phyloP scores from a whole-genome alignment of 192 early-diverging fungal genomes.

The Kappamyces sp. region DNA sequence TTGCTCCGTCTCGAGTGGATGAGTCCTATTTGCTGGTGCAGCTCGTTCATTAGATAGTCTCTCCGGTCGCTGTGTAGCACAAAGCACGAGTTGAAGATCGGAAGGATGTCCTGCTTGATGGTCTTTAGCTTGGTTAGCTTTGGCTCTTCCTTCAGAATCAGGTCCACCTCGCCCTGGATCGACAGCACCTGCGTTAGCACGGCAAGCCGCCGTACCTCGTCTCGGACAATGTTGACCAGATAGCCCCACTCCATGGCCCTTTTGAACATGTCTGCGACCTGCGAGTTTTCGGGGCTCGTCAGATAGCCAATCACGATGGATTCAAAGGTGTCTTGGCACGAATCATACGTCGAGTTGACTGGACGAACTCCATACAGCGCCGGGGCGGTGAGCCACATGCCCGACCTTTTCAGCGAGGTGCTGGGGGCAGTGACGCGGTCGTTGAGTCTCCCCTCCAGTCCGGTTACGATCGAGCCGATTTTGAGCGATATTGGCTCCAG shows the following conservation, averaged over 20 bases:
- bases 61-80: conserved; percentile 19
- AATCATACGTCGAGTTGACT: conserved; percentile 1
- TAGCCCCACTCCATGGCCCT: conserved; percentile 16
- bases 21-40: neutral
- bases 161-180: conserved; percentile 18
- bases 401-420: too few relatives aligned
- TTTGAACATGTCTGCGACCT: conserved; percentile 21
- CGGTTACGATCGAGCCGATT: conserved; percentile 14
- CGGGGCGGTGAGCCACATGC: too few relatives aligned
- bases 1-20: too few relatives aligned
- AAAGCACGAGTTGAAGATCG: neutral
- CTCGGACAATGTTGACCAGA: conserved; percentile 15
- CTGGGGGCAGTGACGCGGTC: too few relatives aligned
- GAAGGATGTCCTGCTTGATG: conserved; percentile 13
- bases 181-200: conserved; percentile 19
- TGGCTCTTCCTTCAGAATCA: conserved; percentile 7
- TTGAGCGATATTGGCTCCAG: conserved; percentile 9
- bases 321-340: conserved; percentile 21
- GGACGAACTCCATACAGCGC: too few relatives aligned
- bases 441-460: conserved; percentile 13
- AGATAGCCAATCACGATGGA: conserved; percentile 15
- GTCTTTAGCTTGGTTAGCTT: conserved; percentile 14
- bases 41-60: conserved; percentile 24
- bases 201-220: conserved; percentile 17
- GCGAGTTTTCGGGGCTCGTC: conserved; percentile 10